Conservation (phyloP, 768 basidiomycete genomes). For the Suillus subalutaceus region DNA sequence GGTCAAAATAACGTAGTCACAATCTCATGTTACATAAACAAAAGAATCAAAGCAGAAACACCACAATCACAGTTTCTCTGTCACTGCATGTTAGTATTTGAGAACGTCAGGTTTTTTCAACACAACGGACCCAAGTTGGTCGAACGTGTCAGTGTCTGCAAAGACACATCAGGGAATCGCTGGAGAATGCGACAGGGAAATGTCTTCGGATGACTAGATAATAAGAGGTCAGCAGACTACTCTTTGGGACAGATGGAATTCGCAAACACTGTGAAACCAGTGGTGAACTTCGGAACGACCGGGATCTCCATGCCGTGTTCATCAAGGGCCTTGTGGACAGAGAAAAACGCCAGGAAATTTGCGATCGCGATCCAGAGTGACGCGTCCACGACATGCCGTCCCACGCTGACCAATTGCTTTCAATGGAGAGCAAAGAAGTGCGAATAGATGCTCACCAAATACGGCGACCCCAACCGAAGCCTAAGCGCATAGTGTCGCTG, state of each 20-base stretch:
- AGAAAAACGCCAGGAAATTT: background rate
- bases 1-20: constrained; percentile 45
- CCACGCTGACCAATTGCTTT: background rate
- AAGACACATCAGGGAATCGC: background rate
- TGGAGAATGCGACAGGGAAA: background rate
- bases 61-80: background rate
- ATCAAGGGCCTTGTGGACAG: background rate
- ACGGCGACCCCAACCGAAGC: background rate
- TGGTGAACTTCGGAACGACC: background rate
- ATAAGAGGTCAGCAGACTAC: background rate
- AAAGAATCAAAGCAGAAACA: background rate
- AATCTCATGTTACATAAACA: constrained; percentile 3
- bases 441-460: background rate
- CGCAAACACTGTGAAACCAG: background rate
- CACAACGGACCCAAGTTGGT: background rate
- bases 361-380: background rate
- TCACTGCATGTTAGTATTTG: background rate
- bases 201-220: background rate
- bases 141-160: background rate
- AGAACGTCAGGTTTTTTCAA: background rate
- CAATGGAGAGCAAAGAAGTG: background rate
- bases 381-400: background rate
- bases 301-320: background rate
- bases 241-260: background rate
- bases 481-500: background rate